A percentile compares a stretch with the other conserved stretches of the same genome.
phyloP scores from a whole-genome alignment of 441 rosid genomes.

The Corymbia calophylla region DNA sequence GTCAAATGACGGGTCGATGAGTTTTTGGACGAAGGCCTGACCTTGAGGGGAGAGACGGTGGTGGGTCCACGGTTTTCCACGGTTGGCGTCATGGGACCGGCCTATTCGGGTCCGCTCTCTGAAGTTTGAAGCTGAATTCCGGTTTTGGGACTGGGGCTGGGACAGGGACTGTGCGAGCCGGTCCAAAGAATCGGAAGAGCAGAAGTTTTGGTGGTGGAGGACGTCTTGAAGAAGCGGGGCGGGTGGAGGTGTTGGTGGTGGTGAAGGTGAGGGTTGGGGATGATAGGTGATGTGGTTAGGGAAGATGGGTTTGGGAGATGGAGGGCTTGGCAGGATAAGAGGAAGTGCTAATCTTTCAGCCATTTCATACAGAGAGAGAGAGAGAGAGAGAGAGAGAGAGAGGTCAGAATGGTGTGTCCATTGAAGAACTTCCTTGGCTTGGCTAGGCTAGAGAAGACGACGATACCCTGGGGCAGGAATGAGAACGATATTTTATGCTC shows the following conservation, averaged over 20 bases:
- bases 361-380: constrained; percentile 20
- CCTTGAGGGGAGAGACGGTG: constrained; percentile 59
- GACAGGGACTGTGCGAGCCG: neutral
- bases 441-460: neutral
- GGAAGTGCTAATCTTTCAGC: constrained; percentile 71
- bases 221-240: constrained; percentile 37
- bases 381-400: neutral
- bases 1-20: constrained; percentile 52
- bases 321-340: constrained; percentile 47
- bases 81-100: constrained; percentile 52
- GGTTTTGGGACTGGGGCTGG: constrained; percentile 16
- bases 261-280: constrained; percentile 5
- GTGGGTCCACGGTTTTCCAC: constrained; percentile 75
- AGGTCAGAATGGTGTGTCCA: neutral
- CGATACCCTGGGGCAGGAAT: neutral
- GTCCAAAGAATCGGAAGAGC: constrained; percentile 15
- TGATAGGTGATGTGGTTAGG: constrained; percentile 20
- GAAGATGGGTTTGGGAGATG: constrained; percentile 27
- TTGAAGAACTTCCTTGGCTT: neutral
- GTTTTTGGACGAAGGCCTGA: constrained; percentile 44
- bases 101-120: constrained; percentile 36
- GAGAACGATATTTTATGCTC: neutral
- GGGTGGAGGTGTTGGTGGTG: constrained; percentile 15
- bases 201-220: constrained; percentile 28
- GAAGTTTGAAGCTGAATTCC: constrained; percentile 2